Evolutionary conservation across 192 early-diverging fungal species (phyloP).

Genomic region (Lunasporangiospora selenospora): DNA sequence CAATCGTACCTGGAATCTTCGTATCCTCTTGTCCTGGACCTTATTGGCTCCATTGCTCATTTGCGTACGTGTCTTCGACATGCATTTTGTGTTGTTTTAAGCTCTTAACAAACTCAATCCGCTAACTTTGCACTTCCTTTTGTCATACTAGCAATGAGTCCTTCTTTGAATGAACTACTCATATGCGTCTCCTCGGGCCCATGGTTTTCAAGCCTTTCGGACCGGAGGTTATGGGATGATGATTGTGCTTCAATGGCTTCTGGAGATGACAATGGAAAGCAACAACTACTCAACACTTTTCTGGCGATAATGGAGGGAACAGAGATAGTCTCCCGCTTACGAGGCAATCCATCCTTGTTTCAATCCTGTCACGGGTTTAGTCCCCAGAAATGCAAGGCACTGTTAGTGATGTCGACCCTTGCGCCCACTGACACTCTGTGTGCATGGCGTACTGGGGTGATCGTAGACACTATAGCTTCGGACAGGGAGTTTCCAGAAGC

Average conservation of each 20-base stretch:
- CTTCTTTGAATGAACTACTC: slow-evolving; percentile 13
- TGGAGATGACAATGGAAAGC: background rate
- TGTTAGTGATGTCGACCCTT: slow-evolving; percentile 32
- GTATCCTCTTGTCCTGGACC: slow-evolving; percentile 29
- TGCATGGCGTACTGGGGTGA: slow-evolving; percentile 10
- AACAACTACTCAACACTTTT: slow-evolving; percentile 10
- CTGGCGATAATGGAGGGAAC: slow-evolving; percentile 13
- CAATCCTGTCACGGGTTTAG: slow-evolving; percentile 17
- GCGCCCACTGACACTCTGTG: slow-evolving; percentile 1
- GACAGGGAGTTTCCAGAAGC: background rate
- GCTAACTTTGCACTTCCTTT: background rate
- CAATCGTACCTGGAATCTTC: slow-evolving; percentile 20
- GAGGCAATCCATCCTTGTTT: slow-evolving; percentile 11
- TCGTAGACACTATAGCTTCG: slow-evolving; percentile 13
- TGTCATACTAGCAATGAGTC: background rate
- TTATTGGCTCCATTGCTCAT: slow-evolving; percentile 6
- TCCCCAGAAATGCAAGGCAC: slow-evolving; percentile 14
- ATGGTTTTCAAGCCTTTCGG: slow-evolving; percentile 24
- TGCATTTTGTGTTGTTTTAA: too few relatives aligned
- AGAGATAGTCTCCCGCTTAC: slow-evolving; percentile 18
- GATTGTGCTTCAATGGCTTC: background rate
- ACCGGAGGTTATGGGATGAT: slow-evolving; percentile 19
- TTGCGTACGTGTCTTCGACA: slow-evolving; percentile 12
- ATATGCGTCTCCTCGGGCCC: slow-evolving; percentile 35
- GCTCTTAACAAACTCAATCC: too few relatives aligned